phyloP scores from a whole-genome alignment of 2,329 filamentous ascomycete species.

The Aspergillus terreus region DNA sequence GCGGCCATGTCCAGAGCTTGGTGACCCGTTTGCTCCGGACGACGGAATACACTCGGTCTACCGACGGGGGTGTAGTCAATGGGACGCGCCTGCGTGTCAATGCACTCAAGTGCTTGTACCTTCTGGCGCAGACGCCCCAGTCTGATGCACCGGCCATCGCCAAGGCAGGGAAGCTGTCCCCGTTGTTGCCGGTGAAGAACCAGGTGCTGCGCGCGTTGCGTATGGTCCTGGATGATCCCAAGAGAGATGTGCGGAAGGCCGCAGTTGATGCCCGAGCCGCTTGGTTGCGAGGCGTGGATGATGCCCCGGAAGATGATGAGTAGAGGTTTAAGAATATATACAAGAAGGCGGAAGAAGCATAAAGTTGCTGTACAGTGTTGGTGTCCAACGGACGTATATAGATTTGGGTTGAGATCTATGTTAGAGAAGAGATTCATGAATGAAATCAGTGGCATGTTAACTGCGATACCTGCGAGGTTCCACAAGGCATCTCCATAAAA shows the following conservation, averaged over 20 bases:
- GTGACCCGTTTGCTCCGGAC: slow-evolving; percentile 55
- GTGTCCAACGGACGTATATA: too few relatives aligned
- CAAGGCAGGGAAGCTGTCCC: slow-evolving; percentile 30
- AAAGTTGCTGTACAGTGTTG: too few relatives aligned
- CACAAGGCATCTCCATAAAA: too few relatives aligned
- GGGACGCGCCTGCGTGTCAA: slow-evolving; percentile 30
- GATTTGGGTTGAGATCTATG: too few relatives aligned
- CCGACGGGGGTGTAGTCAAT: slow-evolving; percentile 14
- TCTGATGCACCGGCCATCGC: slow-evolving; percentile 21
- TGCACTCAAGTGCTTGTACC: slow-evolving; percentile 35
- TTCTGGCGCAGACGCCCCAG: slow-evolving; percentile 31
- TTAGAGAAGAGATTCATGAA: too few relatives aligned
- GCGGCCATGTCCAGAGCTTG: slow-evolving; percentile 56
- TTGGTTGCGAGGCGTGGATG: slow-evolving; percentile 57
- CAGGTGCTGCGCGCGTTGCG: slow-evolving; percentile 56
- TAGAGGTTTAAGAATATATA: slow-evolving; percentile 12
- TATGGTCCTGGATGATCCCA: slow-evolving; percentile 58
- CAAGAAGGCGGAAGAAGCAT: too few relatives aligned
- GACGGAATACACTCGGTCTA: slow-evolving; percentile 22
- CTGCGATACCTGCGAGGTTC: too few relatives aligned
- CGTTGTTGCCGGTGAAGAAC: slow-evolving; percentile 54
- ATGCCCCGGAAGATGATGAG: slow-evolving; percentile 57
- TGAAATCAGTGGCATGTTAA: too few relatives aligned
- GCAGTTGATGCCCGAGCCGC: slow-evolving; percentile 59
- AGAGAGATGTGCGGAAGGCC: slow-evolving; percentile 59